These are phyloP conservation scores for Teratosphaeria nubilosa DNA, from an alignment of 2,329 filamentous ascomycete species.

Conservation along the genomic window DNA sequence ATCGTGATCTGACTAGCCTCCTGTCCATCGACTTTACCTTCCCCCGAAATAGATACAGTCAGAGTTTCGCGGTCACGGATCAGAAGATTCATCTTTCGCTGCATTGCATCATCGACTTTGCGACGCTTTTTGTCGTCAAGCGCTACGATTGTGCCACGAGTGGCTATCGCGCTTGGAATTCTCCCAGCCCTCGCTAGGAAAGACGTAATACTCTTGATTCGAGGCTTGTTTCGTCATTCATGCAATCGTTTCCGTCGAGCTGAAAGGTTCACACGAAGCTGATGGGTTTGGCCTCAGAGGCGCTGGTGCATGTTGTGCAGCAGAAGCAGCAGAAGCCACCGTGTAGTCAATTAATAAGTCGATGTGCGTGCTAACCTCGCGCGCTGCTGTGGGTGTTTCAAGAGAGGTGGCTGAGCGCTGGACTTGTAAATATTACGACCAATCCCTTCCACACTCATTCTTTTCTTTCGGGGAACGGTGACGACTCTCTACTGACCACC, in stretches of 20 bases:
- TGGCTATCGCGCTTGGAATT: not conserved
- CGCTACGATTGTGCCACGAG: not conserved
- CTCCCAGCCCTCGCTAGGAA: not conserved
- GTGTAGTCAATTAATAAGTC: not conserved
- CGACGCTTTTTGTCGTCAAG: not conserved
- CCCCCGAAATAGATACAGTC: not conserved
- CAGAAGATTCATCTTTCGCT: not conserved
- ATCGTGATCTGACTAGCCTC: not conserved
- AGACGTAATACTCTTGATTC: not conserved
- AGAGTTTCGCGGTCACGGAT: not conserved
- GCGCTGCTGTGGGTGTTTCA: not conserved
- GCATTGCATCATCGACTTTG: not conserved
- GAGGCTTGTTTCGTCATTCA: not conserved
- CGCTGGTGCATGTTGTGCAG: not conserved
- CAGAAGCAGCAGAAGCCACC: not conserved
- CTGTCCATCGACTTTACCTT: not conserved
- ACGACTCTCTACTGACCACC: too few relatives aligned
- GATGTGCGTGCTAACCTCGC: not conserved
- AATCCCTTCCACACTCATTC: too few relatives aligned
- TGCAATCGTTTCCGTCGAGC: not conserved
- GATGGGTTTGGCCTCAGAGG: not conserved
- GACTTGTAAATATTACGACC: not conserved
- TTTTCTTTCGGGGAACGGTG: too few relatives aligned
- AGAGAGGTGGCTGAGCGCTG: not conserved
- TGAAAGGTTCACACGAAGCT: not conserved